Conservation (phyloP, 208 protist species). For the Endotrypanum monterogeii region DNA sequence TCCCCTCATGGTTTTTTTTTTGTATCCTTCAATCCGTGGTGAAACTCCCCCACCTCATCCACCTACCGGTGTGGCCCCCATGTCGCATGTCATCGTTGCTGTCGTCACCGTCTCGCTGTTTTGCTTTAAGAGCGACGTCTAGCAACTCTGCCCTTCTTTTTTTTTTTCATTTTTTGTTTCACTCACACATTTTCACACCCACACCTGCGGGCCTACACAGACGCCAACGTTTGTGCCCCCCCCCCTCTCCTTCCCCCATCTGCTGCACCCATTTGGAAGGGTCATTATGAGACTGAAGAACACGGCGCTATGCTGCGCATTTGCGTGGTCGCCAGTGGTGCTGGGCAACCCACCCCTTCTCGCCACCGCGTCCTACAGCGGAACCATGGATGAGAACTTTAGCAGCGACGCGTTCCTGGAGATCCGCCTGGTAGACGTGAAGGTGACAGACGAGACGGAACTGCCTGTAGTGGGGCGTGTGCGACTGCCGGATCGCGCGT, state of each 20-base stretch:
- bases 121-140: no score
- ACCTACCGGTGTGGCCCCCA: no score
- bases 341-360: conserved; percentile 62
- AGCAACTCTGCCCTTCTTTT: no score
- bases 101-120: no score
- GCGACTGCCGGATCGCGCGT: conserved; percentile 54
- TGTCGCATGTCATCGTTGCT: no score
- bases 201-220: background rate
- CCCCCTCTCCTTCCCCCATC: background rate
- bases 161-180: no score
- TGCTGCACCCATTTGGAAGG: background rate
- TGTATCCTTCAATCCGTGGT: no score
- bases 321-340: conserved; percentile 70
- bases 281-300: conserved; percentile 71
- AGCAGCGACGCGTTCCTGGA: conserved; percentile 61
- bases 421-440: conserved; percentile 72
- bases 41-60: no score
- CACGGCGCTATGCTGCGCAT: conserved; percentile 59
- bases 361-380: conserved; percentile 66
- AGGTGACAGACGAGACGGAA: conserved; percentile 66
- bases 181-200: background rate
- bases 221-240: background rate
- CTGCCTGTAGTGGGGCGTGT: conserved; percentile 63
- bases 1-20: no score
- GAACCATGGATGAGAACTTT: conserved; percentile 82